Percentiles rank a stretch among this genome's conserved stretches.
Evolutionary conservation across 2,329 filamentous ascomycete genomes (phyloP).

Genomic region (Polytolypa hystricis): DNA sequence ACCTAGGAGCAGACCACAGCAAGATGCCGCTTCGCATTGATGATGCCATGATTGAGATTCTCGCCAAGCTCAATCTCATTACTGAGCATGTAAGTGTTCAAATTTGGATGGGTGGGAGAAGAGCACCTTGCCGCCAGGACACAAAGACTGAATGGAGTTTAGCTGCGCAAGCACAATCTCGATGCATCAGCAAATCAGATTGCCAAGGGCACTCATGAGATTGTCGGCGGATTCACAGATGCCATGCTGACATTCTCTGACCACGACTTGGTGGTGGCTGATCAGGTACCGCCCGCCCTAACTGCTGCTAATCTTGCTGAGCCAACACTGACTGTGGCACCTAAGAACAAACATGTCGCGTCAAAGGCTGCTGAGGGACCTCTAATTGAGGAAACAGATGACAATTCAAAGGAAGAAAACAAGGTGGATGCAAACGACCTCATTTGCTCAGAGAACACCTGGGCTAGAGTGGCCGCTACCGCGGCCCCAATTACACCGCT

Average conservation of each 20-base stretch:
- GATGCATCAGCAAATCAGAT: conserved; percentile 25
- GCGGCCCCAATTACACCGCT: background rate
- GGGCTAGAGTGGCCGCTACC: conserved; percentile 1
- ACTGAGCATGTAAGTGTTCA: conserved; percentile 17
- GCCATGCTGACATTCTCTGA: conserved; percentile 17
- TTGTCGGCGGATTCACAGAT: conserved; percentile 23
- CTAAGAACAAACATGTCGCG: no score
- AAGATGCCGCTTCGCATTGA: conserved; percentile 17
- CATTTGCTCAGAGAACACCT: conserved; percentile 3
- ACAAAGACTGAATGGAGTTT: conserved; percentile 5
- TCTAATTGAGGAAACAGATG: no score
- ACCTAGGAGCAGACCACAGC: background rate
- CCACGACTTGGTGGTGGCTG: conserved; percentile 10
- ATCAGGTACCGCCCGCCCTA: background rate
- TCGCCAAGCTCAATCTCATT: conserved; percentile 18
- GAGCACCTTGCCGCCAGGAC: no score
- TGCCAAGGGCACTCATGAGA: conserved; percentile 22
- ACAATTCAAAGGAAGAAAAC: no score
- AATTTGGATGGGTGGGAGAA: conserved; percentile 5
- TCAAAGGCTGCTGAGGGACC: no score
- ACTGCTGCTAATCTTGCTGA: background rate
- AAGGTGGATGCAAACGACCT: no score
- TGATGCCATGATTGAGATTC: conserved; percentile 20
- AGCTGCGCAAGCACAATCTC: conserved; percentile 23
- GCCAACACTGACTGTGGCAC: no score